Percentiles rank a stretch among this genome's conserved stretches.
Conservation (phyloP, 768 basidiomycete genomes). For the Amanita polypyramis region DNA sequence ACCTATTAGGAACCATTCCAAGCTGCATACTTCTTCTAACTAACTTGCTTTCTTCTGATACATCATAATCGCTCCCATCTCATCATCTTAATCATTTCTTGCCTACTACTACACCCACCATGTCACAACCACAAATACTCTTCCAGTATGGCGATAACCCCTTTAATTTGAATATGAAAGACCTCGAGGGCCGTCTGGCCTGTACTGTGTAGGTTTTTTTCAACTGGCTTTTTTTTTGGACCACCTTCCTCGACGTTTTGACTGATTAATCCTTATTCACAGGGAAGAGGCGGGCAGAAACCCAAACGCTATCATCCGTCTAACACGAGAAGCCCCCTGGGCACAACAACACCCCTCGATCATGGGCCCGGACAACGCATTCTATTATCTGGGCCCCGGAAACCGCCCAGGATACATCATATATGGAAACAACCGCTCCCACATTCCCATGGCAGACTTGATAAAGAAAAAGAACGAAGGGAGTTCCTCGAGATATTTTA, state of each 20-base stretch:
- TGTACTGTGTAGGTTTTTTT: slow-evolving; percentile 51
- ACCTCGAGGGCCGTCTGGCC: slow-evolving; percentile 50
- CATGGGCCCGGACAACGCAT: slow-evolving; percentile 75
- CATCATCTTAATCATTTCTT: slow-evolving; percentile 14
- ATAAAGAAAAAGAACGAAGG: slow-evolving; percentile 46
- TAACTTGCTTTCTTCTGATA: too few species aligned
- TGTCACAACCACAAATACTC: slow-evolving; percentile 26
- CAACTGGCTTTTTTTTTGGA: slow-evolving; percentile 5
- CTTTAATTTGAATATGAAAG: slow-evolving; percentile 50
- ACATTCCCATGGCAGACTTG: slow-evolving; percentile 46
- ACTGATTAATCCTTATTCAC: slow-evolving; percentile 6
- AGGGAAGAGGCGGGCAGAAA: slow-evolving; percentile 36
- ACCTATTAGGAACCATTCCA: neutral
- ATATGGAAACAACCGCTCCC: slow-evolving; percentile 53
- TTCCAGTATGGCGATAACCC: slow-evolving; percentile 59
- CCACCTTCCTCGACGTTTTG: slow-evolving; percentile 11
- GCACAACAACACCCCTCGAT: slow-evolving; percentile 55
- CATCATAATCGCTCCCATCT: slow-evolving; percentile 2
- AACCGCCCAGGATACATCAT: slow-evolving; percentile 50
- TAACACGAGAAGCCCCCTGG: slow-evolving; percentile 60
- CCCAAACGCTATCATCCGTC: slow-evolving; percentile 53
- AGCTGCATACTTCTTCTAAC: neutral
- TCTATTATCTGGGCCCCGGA: slow-evolving; percentile 65
- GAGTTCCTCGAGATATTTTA: slow-evolving; percentile 71
- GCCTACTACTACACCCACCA: slow-evolving; percentile 8